A percentile compares a stretch with the other conserved stretches of the same genome.
phyloP scores from a whole-genome alignment of 805 yeast species.

The Ogataea wickerhamii region DNA sequence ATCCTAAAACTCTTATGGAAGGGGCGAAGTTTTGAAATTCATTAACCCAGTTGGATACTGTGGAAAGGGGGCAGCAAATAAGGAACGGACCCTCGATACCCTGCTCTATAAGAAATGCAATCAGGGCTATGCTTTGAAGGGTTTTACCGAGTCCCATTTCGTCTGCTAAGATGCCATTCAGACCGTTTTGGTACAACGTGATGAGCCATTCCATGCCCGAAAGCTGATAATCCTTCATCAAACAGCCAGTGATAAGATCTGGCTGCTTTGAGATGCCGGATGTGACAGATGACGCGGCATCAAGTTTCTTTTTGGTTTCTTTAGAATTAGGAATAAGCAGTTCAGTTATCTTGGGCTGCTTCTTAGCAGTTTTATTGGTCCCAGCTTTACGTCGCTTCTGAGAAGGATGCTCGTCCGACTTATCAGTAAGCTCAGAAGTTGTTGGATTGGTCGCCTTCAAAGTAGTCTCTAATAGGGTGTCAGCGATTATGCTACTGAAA shows the following conservation, averaged over 20 bases:
- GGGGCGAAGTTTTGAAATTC: conserved; percentile 80
- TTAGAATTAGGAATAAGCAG: conserved; percentile 15
- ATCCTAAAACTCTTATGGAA: conserved; percentile 52
- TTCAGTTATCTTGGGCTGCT: conserved; percentile 17
- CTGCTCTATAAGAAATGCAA: conserved; percentile 73
- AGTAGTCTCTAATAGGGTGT: conserved; percentile 59
- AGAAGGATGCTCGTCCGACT: conserved; percentile 16
- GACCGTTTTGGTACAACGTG: conserved; percentile 86
- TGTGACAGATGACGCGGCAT: conserved; percentile 14
- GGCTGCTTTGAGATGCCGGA: conserved; percentile 44
- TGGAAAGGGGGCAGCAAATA: conserved; percentile 78
- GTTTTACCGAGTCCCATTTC: conserved; percentile 99
- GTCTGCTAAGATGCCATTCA: conserved; percentile 93
- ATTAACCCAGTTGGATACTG: conserved; percentile 78
- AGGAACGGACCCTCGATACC: conserved; percentile 77
- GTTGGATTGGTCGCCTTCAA: conserved; percentile 17
- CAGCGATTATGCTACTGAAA: conserved; percentile 82
- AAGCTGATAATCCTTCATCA: conserved; percentile 77
- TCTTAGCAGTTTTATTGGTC: conserved; percentile 10
- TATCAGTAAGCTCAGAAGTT: conserved; percentile 4
- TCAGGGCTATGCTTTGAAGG: conserved; percentile 75
- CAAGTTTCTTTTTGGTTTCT: conserved; percentile 20
- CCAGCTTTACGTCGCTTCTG: conserved; percentile 25
- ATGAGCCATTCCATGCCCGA: conserved; percentile 91
- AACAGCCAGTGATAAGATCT: conserved; percentile 48